Evolutionary conservation across 2,329 filamentous ascomycete genomes (phyloP).

Genomic region (Dactylellina cionopaga): DNA sequence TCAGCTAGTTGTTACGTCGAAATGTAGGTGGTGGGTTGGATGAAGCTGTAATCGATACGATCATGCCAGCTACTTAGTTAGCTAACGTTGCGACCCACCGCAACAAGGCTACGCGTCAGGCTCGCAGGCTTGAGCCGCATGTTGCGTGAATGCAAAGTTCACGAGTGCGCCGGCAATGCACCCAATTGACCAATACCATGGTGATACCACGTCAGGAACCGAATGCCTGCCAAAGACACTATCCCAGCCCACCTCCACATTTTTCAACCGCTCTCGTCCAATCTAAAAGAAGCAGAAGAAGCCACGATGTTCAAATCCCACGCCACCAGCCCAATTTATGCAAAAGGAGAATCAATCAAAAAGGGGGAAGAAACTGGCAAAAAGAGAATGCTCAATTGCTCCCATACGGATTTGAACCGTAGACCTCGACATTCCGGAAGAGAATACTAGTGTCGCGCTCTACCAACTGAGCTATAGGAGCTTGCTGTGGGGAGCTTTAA

Average conservation of each 20-base stretch:
- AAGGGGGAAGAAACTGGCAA: too few species aligned
- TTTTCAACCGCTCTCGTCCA: not conserved
- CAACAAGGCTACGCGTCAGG: too few species aligned
- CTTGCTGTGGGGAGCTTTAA: not conserved
- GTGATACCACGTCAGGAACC: too few species aligned
- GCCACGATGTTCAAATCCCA: slow-evolving; percentile 18
- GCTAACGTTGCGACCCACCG: too few species aligned
- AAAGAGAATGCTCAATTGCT: not conserved
- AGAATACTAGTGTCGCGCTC: slow-evolving; percentile 44
- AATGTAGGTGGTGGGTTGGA: too few species aligned
- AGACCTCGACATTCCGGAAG: slow-evolving; percentile 26
- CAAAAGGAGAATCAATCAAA: not conserved
- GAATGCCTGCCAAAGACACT: not conserved
- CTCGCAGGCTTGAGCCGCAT: too few species aligned
- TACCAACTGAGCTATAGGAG: slow-evolving; percentile 45
- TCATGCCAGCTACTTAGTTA: too few species aligned
- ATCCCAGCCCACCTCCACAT: not conserved
- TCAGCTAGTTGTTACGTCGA: too few species aligned
- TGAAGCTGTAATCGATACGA: too few species aligned
- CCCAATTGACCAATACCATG: too few species aligned
- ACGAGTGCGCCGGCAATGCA: too few species aligned
- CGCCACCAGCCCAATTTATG: slow-evolving; percentile 1
- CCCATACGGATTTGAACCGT: slow-evolving; percentile 33
- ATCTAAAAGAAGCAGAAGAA: slow-evolving; percentile 5
- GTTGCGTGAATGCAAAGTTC: too few species aligned